Percentiles rank a stretch among this genome's conserved stretches.
Conservation (phyloP, 805 yeast species). For the Saccharomycopsis capsularis region DNA sequence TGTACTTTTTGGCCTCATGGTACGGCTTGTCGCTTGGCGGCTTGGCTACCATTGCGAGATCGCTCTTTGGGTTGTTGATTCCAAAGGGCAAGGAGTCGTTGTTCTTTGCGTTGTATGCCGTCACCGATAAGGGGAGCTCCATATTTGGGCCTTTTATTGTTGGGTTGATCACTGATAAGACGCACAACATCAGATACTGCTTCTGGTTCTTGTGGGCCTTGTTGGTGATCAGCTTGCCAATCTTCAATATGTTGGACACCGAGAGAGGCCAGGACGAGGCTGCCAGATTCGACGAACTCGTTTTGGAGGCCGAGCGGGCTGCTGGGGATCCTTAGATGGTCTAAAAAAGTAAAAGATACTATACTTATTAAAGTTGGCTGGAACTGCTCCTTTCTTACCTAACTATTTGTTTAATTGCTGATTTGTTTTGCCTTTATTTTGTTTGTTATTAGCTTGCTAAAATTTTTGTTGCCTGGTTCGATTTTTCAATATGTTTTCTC, state of each 20-base stretch:
- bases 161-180: constrained; percentile 64
- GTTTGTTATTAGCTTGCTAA: too few species aligned
- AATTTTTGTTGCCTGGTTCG: too few species aligned
- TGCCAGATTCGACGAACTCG: constrained; percentile 30
- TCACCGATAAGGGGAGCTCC: constrained; percentile 77
- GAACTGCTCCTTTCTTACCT: too few species aligned
- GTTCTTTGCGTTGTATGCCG: constrained; percentile 67
- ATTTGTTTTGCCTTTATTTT: too few species aligned
- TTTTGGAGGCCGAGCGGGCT: constrained; percentile 5
- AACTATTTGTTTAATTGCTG: too few species aligned
- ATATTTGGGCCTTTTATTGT: constrained; percentile 66
- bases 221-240: constrained; percentile 48
- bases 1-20: constrained; percentile 64
- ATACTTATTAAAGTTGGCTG: too few species aligned
- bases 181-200: constrained; percentile 68
- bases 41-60: constrained; percentile 59
- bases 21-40: constrained; percentile 75
- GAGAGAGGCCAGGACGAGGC: constrained; percentile 58
- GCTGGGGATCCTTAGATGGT: too few species aligned
- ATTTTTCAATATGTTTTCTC: too few species aligned
- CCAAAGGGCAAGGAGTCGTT: constrained; percentile 72
- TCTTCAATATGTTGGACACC: constrained; percentile 48
- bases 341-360: too few species aligned
- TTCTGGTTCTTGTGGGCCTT: constrained; percentile 56
- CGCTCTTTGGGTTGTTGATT: constrained; percentile 59